A percentile compares a stretch with the other conserved stretches of the same genome.
phyloP scores from a whole-genome alignment of 2,329 filamentous ascomycete species.

The Botryosphaeria dothidea region DNA sequence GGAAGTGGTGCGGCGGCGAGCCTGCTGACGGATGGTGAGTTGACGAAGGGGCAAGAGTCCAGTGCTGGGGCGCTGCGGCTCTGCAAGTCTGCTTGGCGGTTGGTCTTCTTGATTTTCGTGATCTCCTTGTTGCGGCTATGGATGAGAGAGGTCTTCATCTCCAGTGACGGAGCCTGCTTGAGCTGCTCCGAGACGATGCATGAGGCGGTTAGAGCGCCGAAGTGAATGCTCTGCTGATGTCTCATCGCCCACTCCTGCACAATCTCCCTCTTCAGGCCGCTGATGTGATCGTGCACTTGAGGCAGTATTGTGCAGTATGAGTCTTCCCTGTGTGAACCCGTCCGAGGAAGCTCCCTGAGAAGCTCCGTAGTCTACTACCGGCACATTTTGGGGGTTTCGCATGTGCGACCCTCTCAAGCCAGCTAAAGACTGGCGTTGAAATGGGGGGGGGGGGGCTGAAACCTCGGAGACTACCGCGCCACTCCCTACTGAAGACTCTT shows the following conservation, averaged over 20 bases:
- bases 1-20: constrained; percentile 30
- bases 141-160: too few species aligned
- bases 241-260: neutral
- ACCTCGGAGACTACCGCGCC: neutral
- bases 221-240: neutral
- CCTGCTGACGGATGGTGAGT: constrained; percentile 24
- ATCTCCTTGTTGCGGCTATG: neutral
- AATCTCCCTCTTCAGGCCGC: neutral
- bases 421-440: too few species aligned
- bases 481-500: neutral
- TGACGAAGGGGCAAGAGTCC: neutral
- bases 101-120: neutral
- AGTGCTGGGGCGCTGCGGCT: neutral
- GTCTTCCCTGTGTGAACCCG: neutral
- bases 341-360: too few species aligned
- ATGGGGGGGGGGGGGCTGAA: too few species aligned
- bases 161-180: neutral
- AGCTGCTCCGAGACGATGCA: neutral
- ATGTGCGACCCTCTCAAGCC: too few species aligned
- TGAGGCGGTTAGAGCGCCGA: neutral
- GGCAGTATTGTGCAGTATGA: neutral
- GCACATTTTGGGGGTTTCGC: too few species aligned
- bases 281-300: neutral
- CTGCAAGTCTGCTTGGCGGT: neutral
- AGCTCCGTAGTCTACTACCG: too few species aligned